These are phyloP conservation scores for Nidula niveotomentosa DNA, from an alignment of 1,284 basidiomycete species.

Conservation along the genomic window DNA sequence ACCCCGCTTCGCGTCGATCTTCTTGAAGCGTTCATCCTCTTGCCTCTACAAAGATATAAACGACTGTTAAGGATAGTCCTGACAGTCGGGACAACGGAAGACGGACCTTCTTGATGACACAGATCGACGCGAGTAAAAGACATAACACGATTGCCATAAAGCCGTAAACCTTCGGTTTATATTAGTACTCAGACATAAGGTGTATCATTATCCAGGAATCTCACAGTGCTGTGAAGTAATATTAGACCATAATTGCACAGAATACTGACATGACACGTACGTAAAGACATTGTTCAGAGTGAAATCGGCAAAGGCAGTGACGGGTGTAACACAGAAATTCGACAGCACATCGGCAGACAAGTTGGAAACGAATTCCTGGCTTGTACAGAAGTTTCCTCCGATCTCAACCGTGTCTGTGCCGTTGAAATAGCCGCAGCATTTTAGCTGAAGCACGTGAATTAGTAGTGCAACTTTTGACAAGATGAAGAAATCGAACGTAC, in stretches of 20 bases:
- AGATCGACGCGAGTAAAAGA: slow-evolving; percentile 76
- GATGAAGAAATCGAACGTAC: slow-evolving; percentile 34
- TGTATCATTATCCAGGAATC: too few species aligned
- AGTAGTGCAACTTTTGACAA: slow-evolving; percentile 1
- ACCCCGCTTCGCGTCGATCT: slow-evolving; percentile 84
- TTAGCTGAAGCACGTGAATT: slow-evolving; percentile 41
- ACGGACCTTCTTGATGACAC: slow-evolving; percentile 79
- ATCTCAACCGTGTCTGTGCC: slow-evolving; percentile 58
- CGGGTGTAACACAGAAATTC: slow-evolving; percentile 66
- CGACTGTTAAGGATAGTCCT: slow-evolving; percentile 7
- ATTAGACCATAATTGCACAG: neutral
- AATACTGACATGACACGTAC: slow-evolving; percentile 38
- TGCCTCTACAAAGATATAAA: slow-evolving; percentile 49
- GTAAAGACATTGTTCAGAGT: slow-evolving; percentile 82
- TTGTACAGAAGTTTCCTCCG: slow-evolving; percentile 63
- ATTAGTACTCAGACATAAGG: too few species aligned
- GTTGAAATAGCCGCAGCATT: slow-evolving; percentile 83
- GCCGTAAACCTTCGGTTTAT: slow-evolving; percentile 54
- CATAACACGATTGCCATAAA: slow-evolving; percentile 78
- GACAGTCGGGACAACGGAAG: slow-evolving; percentile 8
- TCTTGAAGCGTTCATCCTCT: slow-evolving; percentile 80
- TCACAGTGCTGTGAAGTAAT: neutral
- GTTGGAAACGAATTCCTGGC: slow-evolving; percentile 45
- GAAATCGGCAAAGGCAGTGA: slow-evolving; percentile 65
- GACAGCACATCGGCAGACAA: slow-evolving; percentile 39